phyloP scores from a whole-genome alignment of 208 protist species.

The Trichomonas tenax region DNA sequence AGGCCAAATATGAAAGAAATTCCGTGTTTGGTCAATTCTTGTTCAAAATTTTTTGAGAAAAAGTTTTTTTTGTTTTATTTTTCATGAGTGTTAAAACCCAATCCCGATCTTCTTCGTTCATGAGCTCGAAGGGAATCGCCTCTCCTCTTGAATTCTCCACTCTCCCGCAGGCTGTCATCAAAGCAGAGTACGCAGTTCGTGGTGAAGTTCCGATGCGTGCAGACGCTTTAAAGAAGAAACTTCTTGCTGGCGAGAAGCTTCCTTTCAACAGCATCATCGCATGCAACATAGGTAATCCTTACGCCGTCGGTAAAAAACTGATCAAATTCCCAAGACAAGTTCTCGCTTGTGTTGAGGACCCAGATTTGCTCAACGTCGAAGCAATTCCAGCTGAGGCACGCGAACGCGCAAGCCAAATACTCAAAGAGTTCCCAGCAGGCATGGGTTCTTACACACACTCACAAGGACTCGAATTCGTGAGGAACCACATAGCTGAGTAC shows the following conservation, averaged over 20 bases:
- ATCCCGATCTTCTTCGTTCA: too few relatives aligned
- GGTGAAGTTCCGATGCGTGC: constrained; percentile 52
- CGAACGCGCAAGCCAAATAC: constrained; percentile 57
- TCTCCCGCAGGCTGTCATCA: not conserved
- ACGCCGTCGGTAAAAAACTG: constrained; percentile 69
- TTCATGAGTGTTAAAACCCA: too few relatives aligned
- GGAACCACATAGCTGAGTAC: constrained; percentile 66
- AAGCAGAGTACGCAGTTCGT: constrained; percentile 61
- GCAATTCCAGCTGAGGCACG: constrained; percentile 66
- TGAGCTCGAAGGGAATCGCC: too few relatives aligned
- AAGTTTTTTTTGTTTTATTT: too few relatives aligned
- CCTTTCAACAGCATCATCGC: constrained; percentile 70
- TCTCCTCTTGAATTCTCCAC: not conserved
- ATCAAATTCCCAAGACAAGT: constrained; percentile 84
- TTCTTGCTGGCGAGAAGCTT: constrained; percentile 32
- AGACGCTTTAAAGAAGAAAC: constrained; percentile 36
- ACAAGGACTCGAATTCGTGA: constrained; percentile 40
- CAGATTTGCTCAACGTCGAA: constrained; percentile 45
- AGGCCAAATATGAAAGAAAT: too few relatives aligned
- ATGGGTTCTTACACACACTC: constrained; percentile 84
- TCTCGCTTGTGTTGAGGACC: constrained; percentile 47
- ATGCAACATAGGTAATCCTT: constrained; percentile 83
- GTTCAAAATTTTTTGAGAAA: too few relatives aligned
- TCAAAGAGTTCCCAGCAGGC: constrained; percentile 42
- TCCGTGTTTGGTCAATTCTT: too few relatives aligned